Evolutionary conservation across 2,329 filamentous ascomycete species (phyloP), one percentile per base, ranked within the genome.

Genomic region (Colletotrichum chlorophyti): DNA sequence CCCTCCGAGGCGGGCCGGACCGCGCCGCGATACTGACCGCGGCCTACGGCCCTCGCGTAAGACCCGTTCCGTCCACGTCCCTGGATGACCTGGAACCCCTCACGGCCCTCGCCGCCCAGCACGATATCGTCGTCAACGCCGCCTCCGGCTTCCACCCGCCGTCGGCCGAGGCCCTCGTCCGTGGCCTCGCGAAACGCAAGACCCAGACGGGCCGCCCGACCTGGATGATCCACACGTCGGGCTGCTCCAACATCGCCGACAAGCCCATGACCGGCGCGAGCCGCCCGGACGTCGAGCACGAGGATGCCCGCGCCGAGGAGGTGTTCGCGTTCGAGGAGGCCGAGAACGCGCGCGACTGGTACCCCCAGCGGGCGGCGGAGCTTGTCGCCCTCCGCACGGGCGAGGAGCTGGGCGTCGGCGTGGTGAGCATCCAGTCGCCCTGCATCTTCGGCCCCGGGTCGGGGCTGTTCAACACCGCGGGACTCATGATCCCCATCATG

Each of bases 121-220:
- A 65, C 45, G 62, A 66, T 46, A 26, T 75, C 53, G 66, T 78
- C n/a, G 69, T 79, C 51, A 72, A 76, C 58, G 66, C 72, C 10
- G 71, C 71, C 6, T 65, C 66, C 6, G 72, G 70, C 26, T 72
- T 66, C 52, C 71, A 77, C 58, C 55, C 65, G 3, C 49, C 58
- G 2, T 66, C 67, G 19, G 73, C 73, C 1, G 65, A 66, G 42
- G 74, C 75, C 5, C 65, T 76, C 49, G 64, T 77, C 6, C 41
- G 15, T 49, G 76, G 75, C 1, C 65, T 79, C 5, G 68, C 63
- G 7, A 60, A 65, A 7, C 66, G 71, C 6, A 66, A 69, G 27
- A n/a, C 41, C 5, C 15, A 29, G 5, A 24, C 29, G 1, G 11
- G 32, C 2, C 50, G 4, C 12, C 23, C 26, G 26, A 17, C 52